Conservation (phyloP, 257 asterid species). For the Cruciata laevipes region DNA sequence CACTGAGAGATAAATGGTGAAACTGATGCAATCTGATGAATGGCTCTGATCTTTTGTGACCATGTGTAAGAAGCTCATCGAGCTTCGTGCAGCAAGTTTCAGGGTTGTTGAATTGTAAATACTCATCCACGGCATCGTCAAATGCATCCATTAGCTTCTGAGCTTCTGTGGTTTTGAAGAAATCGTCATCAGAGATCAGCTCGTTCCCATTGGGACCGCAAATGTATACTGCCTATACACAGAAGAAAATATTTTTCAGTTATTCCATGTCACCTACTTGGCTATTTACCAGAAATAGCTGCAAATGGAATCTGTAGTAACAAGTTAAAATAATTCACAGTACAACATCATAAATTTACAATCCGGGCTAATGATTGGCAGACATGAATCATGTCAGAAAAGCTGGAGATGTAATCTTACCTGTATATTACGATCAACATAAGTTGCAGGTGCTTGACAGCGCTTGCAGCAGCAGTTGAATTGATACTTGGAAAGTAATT, state of each 20-base stretch:
- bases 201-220: neutral
- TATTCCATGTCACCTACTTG: neutral
- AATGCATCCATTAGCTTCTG: slow-evolving; percentile 27
- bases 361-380: no score
- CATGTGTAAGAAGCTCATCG: slow-evolving; percentile 47
- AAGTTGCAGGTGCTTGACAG: slow-evolving; percentile 41
- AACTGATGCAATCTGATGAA: slow-evolving; percentile 34
- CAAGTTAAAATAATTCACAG: no score
- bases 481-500: slow-evolving; percentile 51
- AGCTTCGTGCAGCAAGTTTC: slow-evolving; percentile 47
- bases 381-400: neutral
- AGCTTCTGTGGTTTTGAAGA: slow-evolving; percentile 10
- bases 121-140: slow-evolving; percentile 36
- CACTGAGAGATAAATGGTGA: slow-evolving; percentile 40
- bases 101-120: slow-evolving; percentile 34
- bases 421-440: slow-evolving; percentile 48
- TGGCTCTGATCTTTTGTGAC: slow-evolving; percentile 16
- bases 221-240: slow-evolving; percentile 31
- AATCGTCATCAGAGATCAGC: slow-evolving; percentile 8
- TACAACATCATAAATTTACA: no score
- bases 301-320: neutral
- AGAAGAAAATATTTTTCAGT: neutral
- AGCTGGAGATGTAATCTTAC: slow-evolving; percentile 27
- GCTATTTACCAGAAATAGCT: neutral
- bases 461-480: slow-evolving; percentile 58